Base-by-base conservation (phyloP, 139 green algal species). In the Gonium pectorale region DNA sequence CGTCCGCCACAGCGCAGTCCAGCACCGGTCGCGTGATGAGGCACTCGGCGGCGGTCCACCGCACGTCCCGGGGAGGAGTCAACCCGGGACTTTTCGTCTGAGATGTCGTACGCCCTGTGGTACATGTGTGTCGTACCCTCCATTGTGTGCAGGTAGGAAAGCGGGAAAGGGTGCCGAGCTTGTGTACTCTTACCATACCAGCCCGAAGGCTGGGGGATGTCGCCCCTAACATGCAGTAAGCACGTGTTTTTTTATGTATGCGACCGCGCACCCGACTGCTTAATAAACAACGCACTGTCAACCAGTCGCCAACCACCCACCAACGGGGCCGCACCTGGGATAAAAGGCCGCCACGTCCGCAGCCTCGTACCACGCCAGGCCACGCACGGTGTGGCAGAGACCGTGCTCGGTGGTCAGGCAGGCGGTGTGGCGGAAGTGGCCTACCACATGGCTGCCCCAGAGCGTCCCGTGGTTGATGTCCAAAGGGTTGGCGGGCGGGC, bases 381-480 rank as follows among this genome's bases (percentile, higher is more conserved):
- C 73, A 15, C 86, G 83, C 21, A 92, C 62, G 21, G 89, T 90
- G 41, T 86, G 66, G 66, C 89, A 79, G 35, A 92, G 78, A 11
- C 89, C 89, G 29, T 86, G 86, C 72, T 92, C 89, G 72, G 86
- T 90, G 35, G 89, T 92, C 43, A 92, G 74, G 73, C 78, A 90
- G 17, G 77, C 73, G 31, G 89, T 63, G n/a, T 86, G 68, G 52
- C 68, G 66, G 79, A 86, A 92, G 71, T 92, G 89, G 67, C 90
- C 90, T 0, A 90, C 89, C 21, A 89, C 51, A 59, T 92, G 88
- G 22, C 56, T 68, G 0, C 69, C 75, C 74, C 54, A 75, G 51
- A 92, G 66, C 29, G 40, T 33, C 7, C 83, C 78, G 60, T 79
- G 81, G n/a, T 87, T 67, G 56, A 92, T 89, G 40, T 89, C 85